A percentile compares a stretch with the other conserved stretches of the same genome.
These are phyloP conservation scores for Geranomyces variabilis DNA, from an alignment of 192 early-diverging fungal species.

Conservation along the genomic window DNA sequence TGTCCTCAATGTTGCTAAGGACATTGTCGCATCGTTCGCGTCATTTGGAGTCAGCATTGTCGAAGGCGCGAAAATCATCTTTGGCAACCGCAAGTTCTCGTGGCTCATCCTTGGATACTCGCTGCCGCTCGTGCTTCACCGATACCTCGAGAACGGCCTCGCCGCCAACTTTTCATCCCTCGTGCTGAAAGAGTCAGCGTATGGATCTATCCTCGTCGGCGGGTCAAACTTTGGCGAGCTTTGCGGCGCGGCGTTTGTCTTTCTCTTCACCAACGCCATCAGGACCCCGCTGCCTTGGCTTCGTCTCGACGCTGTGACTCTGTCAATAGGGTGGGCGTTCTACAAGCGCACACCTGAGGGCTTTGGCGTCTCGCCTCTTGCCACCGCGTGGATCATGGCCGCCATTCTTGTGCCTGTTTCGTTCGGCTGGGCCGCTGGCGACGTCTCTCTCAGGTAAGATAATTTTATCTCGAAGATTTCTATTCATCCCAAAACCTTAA, in stretches of 20 bases:
- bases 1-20: conserved; percentile 16
- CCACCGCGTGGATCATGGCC: conserved; percentile 52
- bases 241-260: conserved; percentile 53
- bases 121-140: conserved; percentile 56
- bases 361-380: conserved; percentile 36
- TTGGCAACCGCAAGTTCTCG: conserved; percentile 53
- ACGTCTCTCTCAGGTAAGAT: conserved; percentile 51
- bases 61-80: conserved; percentile 51
- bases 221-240: conserved; percentile 69
- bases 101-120: conserved; percentile 66
- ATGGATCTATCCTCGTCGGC: conserved; percentile 53
- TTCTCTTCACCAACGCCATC: conserved; percentile 50
- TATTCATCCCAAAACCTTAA: no score
- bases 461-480: no score
- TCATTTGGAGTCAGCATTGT: conserved; percentile 51
- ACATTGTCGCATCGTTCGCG: conserved; percentile 43
- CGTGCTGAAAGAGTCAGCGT: conserved; percentile 46
- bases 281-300: conserved; percentile 59
- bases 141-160: conserved; percentile 58
- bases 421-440: conserved; percentile 64
- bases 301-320: conserved; percentile 51
- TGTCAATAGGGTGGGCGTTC: conserved; percentile 34
- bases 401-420: conserved; percentile 54
- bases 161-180: conserved; percentile 54
- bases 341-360: conserved; percentile 25